Conservation (phyloP, 306 rosid genomes). For the Benincasa hispida region DNA sequence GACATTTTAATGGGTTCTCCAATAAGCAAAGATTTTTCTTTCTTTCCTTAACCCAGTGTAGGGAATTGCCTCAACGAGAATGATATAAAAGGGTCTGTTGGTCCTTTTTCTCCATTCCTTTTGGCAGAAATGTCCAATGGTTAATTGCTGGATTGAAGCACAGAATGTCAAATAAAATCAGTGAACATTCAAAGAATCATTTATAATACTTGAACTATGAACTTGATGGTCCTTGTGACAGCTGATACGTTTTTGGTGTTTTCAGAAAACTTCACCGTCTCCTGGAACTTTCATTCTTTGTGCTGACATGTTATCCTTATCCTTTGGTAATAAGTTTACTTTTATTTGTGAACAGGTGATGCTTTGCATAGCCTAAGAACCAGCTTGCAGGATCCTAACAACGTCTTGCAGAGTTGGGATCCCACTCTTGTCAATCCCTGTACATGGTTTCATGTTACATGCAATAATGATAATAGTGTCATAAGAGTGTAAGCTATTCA, state of each 20-base stretch:
- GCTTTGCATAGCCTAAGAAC: slow-evolving; percentile 87
- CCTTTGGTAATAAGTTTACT: slow-evolving; percentile 10
- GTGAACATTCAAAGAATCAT: background rate
- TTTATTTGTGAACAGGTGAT: slow-evolving; percentile 54
- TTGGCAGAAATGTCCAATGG: background rate
- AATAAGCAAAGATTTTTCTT: background rate
- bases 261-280: background rate
- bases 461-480: slow-evolving; percentile 96
- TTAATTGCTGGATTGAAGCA: background rate
- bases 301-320: background rate
- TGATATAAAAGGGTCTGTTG: background rate
- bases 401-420: slow-evolving; percentile 98
- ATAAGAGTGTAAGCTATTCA: slow-evolving; percentile 75
- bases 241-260: background rate
- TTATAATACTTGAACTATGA: background rate
- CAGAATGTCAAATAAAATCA: background rate
- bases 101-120: background rate
- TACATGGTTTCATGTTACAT: slow-evolving; percentile 98
- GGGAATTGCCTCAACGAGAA: background rate
- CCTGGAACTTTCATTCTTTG: background rate
- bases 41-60: background rate
- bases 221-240: background rate
- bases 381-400: slow-evolving; percentile 84
- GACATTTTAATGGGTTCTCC: background rate
- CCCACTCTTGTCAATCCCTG: slow-evolving; percentile 98